Evolutionary conservation across 106 monocot genomes (phyloP).

Genomic region (Apostasia ramifera): DNA sequence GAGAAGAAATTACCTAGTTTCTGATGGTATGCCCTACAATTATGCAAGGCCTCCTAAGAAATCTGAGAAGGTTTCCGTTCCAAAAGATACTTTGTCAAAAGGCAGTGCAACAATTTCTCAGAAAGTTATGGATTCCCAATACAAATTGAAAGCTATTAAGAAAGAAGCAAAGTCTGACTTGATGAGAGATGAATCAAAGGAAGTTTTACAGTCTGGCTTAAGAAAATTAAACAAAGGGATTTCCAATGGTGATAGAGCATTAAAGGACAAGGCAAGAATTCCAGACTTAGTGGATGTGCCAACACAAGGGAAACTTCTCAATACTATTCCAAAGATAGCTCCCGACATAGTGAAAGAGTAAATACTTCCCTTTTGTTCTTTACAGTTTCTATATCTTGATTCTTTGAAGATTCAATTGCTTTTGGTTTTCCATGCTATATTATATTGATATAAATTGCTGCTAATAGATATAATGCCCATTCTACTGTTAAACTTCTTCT

Average conservation of each 20-base stretch:
- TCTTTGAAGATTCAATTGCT: no score
- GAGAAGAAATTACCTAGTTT: conserved; percentile 11
- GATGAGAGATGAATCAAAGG: conserved; percentile 9
- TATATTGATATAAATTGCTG: no score
- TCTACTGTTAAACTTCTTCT: no score
- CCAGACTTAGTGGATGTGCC: not conserved
- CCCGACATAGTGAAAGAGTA: conserved; percentile 19
- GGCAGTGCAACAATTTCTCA: not conserved
- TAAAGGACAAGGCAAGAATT: conserved; percentile 4
- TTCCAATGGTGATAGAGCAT: conserved; percentile 5
- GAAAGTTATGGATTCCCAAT: conserved; percentile 6
- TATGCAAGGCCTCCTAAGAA: not conserved
- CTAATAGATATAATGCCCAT: no score
- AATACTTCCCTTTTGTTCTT: not conserved
- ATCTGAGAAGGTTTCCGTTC: not conserved
- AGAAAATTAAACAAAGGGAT: not conserved
- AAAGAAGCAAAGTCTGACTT: conserved; percentile 2
- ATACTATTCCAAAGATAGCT: conserved; percentile 15
- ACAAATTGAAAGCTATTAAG: conserved; percentile 5
- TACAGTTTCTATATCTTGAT: no score
- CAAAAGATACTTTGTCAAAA: conserved; percentile 1
- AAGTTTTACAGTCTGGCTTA: not conserved
- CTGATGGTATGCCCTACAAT: not conserved
- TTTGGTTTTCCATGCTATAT: no score
- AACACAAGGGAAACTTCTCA: conserved; percentile 1